phyloP scores from a whole-genome alignment of 164 flowering plant species.

The Malania oleifera region DNA sequence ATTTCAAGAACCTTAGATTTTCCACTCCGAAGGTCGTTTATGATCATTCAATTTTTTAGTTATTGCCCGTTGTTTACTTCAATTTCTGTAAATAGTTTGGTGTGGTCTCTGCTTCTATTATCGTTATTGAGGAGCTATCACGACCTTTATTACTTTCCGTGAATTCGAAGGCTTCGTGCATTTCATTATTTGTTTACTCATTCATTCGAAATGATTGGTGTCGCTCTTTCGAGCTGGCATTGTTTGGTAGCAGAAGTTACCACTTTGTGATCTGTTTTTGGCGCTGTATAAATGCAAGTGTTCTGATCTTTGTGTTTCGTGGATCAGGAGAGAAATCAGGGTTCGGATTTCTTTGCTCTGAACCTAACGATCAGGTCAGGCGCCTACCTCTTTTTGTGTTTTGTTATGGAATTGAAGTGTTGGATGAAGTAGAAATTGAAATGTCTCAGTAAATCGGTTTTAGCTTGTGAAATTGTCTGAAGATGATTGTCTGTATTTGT shows the following conservation, averaged over 20 bases:
- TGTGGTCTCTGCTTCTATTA: constrained; percentile 10
- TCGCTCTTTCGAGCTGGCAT: neutral
- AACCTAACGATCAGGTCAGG: neutral
- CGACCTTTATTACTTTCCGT: constrained; percentile 15
- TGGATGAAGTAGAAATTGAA: neutral
- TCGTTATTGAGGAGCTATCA: constrained; percentile 23
- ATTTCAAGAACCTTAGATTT: neutral
- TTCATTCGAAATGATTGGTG: too few relatives aligned
- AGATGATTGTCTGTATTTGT: neutral
- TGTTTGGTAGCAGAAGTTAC: constrained; percentile 20
- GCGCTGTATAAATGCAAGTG: constrained; percentile 11
- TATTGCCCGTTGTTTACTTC: too few relatives aligned
- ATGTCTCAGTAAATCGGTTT: too few relatives aligned
- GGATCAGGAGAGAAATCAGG: constrained; percentile 4
- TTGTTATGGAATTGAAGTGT: neutral
- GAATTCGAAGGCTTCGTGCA: constrained; percentile 15
- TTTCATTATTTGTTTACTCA: neutral
- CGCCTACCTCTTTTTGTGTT: neutral
- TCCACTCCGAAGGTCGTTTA: neutral
- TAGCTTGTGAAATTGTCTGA: too few relatives aligned
- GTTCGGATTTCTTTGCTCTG: constrained; percentile 5
- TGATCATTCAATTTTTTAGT: neutral
- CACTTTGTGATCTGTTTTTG: neutral
- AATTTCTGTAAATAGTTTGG: constrained; percentile 13
- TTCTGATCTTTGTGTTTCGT: constrained; percentile 7